A percentile compares a stretch with the other conserved stretches of the same genome.
Conservation (phyloP, 2,329 filamentous ascomycete species). For the Fusarium sp. region DNA sequence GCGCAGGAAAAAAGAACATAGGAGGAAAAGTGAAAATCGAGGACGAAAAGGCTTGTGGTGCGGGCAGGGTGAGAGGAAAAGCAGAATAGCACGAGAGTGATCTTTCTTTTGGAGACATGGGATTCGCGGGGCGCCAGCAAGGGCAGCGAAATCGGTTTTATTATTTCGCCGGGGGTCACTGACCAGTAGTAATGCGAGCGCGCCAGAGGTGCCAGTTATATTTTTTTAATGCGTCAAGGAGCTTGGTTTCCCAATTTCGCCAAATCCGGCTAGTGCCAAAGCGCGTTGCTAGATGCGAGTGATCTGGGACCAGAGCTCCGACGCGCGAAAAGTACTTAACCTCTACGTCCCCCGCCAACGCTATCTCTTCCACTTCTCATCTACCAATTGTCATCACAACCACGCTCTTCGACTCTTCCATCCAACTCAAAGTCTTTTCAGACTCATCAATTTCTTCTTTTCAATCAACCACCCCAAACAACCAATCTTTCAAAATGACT, state of each 20-base stretch:
- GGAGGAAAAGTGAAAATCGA: conserved; percentile 1
- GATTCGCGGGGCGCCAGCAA: not conserved
- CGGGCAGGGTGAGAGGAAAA: not conserved
- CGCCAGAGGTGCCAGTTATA: conserved; percentile 36
- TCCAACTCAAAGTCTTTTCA: conserved; percentile 37
- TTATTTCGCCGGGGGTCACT: conserved; percentile 29
- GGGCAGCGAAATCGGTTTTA: conserved; percentile 38
- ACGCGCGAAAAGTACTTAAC: conserved; percentile 68
- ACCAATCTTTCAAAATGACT: conserved; percentile 86
- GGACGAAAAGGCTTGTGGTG: not conserved
- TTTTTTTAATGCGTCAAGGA: conserved; percentile 44
- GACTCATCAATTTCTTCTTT: conserved; percentile 30
- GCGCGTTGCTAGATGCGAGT: conserved; percentile 50
- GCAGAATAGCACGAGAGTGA: conserved; percentile 28
- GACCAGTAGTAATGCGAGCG: conserved; percentile 22
- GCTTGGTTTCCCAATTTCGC: conserved; percentile 46
- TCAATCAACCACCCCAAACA: conserved; percentile 34
- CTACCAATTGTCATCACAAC: conserved; percentile 53
- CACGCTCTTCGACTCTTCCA: conserved; percentile 47
- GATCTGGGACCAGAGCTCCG: conserved; percentile 61
- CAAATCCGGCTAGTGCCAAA: conserved; percentile 47
- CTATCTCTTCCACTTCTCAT: conserved; percentile 50
- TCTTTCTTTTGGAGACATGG: conserved; percentile 10
- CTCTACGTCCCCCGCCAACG: conserved; percentile 58
- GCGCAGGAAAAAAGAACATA: conserved; percentile 11